phyloP scores from a whole-genome alignment of 176 grass and related monocot genomes.

The Saccharum officinarum region DNA sequence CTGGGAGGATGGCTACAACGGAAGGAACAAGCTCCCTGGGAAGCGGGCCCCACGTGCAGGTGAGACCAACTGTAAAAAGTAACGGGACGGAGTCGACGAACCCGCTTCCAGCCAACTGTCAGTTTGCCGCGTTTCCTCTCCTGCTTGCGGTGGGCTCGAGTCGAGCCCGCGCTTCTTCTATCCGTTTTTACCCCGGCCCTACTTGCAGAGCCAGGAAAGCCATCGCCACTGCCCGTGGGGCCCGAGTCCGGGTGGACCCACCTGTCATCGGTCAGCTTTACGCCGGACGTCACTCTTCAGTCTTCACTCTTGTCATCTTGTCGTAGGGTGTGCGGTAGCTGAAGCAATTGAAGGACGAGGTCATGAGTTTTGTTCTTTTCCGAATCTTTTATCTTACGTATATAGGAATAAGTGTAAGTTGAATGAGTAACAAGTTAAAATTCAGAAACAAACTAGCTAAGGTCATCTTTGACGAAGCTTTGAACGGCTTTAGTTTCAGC shows the following conservation, averaged over 20 bases:
- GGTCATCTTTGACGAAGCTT: no score
- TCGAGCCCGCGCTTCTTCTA: neutral
- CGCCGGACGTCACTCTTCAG: neutral
- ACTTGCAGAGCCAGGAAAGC: neutral
- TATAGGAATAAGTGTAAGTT: neutral
- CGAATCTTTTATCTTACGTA: neutral
- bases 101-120: conserved; percentile 27
- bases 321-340: neutral
- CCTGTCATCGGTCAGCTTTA: neutral
- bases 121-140: conserved; percentile 30
- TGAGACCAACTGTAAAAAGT: no score
- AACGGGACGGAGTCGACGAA: no score
- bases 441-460: neutral
- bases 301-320: neutral
- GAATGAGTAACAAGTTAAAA: neutral
- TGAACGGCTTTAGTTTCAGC: no score
- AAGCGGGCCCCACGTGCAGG: neutral
- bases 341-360: neutral
- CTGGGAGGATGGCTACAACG: neutral
- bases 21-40: neutral
- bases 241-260: neutral
- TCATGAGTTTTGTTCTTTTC: conserved; percentile 1
- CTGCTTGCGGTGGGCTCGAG: neutral
- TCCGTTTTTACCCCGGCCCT: neutral
- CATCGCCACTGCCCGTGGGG: neutral